These are phyloP conservation scores for Dioscorea alata DNA, from an alignment of 106 monocot genomes.

Conservation along the genomic window DNA sequence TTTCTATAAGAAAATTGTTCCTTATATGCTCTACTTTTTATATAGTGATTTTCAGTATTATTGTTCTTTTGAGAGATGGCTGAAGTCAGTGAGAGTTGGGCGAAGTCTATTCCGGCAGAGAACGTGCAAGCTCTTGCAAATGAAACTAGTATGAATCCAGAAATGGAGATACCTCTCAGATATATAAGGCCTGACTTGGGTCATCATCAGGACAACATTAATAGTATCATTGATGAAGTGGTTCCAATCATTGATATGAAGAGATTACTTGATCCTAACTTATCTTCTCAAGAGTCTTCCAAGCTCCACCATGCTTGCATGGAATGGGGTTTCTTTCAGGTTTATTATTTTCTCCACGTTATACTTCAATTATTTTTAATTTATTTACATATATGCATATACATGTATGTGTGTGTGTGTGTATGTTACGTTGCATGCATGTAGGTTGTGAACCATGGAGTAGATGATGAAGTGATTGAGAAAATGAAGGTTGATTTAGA, in stretches of 20 bases:
- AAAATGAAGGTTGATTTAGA: constrained; percentile 12
- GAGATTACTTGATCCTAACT: neutral
- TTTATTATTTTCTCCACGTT: neutral
- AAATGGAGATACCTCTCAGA: neutral
- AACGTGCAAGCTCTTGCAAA: constrained; percentile 21
- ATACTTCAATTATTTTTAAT: no score
- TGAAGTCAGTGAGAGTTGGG: no score
- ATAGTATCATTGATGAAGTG: neutral
- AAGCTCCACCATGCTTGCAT: constrained; percentile 17
- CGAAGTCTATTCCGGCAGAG: no score
- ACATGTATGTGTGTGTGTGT: no score
- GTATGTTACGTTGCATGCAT: no score
- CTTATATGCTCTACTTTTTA: no score
- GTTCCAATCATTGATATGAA: constrained; percentile 14
- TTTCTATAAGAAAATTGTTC: no score
- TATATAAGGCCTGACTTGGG: constrained; percentile 15
- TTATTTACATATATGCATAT: no score
- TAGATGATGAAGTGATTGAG: constrained; percentile 10
- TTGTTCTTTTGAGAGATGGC: no score
- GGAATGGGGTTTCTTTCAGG: constrained; percentile 37
- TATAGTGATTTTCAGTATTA: no score
- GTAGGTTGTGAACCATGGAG: constrained; percentile 25
- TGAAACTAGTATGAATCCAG: neutral
- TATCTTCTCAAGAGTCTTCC: constrained; percentile 1
- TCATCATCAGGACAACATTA: neutral